These are phyloP conservation scores for Termitomyces sp. DNA, from an alignment of 768 basidiomycete genomes.

Conservation along the genomic window DNA sequence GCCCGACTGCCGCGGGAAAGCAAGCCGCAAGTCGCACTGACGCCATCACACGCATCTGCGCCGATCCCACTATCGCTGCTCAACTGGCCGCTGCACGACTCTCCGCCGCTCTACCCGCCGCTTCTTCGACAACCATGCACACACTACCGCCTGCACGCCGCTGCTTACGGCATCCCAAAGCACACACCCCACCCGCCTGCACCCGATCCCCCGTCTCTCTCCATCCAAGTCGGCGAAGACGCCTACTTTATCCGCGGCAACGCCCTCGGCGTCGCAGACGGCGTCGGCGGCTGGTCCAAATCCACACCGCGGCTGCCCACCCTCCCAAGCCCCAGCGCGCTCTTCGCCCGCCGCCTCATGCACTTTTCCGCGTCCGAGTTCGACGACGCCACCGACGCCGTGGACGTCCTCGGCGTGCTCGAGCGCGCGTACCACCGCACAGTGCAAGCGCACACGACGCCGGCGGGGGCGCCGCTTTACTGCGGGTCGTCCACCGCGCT, in stretches of 20 bases:
- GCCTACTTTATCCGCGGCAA: conserved; percentile 81
- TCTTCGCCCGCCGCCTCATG: conserved; percentile 80
- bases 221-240: conserved; percentile 88
- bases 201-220: conserved; percentile 33
- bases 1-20: not conserved
- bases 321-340: conserved; percentile 36
- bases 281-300: conserved; percentile 81
- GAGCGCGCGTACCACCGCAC: conserved; percentile 68
- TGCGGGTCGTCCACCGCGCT: conserved; percentile 67
- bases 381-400: conserved; percentile 32
- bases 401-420: conserved; percentile 63
- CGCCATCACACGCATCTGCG: not conserved
- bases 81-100: not conserved
- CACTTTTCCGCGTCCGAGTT: conserved; percentile 70
- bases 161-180: conserved; percentile 86
- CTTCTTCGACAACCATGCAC: too few species aligned
- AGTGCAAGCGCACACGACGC: conserved; percentile 51
- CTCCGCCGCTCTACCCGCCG: not conserved
- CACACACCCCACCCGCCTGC: conserved; percentile 23
- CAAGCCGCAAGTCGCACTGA: not conserved
- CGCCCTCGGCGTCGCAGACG: conserved; percentile 92
- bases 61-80: not conserved
- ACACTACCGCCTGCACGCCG: conserved; percentile 56
- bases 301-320: not conserved
- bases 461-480: conserved; percentile 34